Base-by-base conservation (phyloP, 106 monocot species). In the Dioscorea dumetorum region DNA sequence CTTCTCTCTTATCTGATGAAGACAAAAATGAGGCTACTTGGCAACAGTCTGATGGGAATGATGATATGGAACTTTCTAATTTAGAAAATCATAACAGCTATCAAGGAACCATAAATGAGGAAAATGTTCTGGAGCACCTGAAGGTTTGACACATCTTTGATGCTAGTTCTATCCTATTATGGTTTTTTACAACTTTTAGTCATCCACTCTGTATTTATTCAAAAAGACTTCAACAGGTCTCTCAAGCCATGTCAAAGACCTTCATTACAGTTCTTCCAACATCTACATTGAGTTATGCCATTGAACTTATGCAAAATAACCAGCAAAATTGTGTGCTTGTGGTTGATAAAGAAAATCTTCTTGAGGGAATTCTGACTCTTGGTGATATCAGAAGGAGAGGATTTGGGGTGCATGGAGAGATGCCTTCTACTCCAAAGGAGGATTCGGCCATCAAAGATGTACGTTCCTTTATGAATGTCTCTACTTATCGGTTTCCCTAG, bases 341-440 rank as follows among this genome's bases (percentile, higher is more conserved):
- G 33, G 86, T 93, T 62, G 92, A 99, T 61, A 17, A 57, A 68
- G 99, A 99, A 63, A 81, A 87, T 81, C 77, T 85, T 77, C 87
- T 99, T 21, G 99, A 93, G 64, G 99, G 99, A 60, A 90, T 99
- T 57, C 84, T 93, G 31, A 99, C 99, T 35, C 57, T 72, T 23
- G 83, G 92, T 73, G 99, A 99, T 35, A 75, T 99, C 66, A 82
- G 69, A 11, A 67, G 87, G 75, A 77, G 68, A 78, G 76, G 83
- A 62, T 67, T 76, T 60, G 76, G 76, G 48, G 33, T 65, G 5
- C 56, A 58, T 35, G 77, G 21, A 17, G 80, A 82, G 41, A 53
- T 33, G 35, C 22, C 67, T 16, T 49, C 8, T 60, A 31, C 53
- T 62, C 64, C 60, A 12, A 72, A 70, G 34, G 76, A 24, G 54